phyloP scores from a whole-genome alignment of 2,329 filamentous ascomycete species.

The Diaporthe nobilis region DNA sequence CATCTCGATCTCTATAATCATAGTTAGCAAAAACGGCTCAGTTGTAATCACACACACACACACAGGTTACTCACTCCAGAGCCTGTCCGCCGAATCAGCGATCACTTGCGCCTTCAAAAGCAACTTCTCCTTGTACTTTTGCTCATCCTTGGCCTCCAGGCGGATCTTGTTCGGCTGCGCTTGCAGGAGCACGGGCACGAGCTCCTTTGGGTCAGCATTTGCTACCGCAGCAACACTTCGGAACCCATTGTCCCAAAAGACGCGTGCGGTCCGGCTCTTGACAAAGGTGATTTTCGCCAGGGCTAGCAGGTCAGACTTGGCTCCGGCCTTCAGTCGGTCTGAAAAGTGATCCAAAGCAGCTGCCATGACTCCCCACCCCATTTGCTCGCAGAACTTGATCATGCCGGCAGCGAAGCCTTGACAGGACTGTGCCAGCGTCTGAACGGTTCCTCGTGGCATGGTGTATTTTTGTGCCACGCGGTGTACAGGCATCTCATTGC shows the following conservation, averaged over 20 bases:
- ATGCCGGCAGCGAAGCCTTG: conserved; percentile 85
- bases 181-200: conserved; percentile 81
- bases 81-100: conserved; percentile 75
- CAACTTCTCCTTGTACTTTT: conserved; percentile 75
- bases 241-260: conserved; percentile 84
- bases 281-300: conserved; percentile 81
- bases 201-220: conserved; percentile 76
- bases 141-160: conserved; percentile 68
- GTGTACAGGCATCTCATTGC: conserved; percentile 81
- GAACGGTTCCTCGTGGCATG: conserved; percentile 77
- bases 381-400: conserved; percentile 83
- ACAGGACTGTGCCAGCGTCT: conserved; percentile 80
- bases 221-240: conserved; percentile 77
- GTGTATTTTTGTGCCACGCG: conserved; percentile 79
- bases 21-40: conserved; percentile 41
- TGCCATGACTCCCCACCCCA: conserved; percentile 82
- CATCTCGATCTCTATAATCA: conserved; percentile 62
- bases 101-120: conserved; percentile 77
- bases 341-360: conserved; percentile 82
- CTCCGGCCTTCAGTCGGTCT: conserved; percentile 80
- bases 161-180: conserved; percentile 77
- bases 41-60: not conserved
- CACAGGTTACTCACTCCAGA: conserved; percentile 71
- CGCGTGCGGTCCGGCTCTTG: conserved; percentile 80
- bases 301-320: conserved; percentile 77